Evolutionary conservation across 805 yeast genomes (phyloP).

Genomic region (Yarrowia divulgata): DNA sequence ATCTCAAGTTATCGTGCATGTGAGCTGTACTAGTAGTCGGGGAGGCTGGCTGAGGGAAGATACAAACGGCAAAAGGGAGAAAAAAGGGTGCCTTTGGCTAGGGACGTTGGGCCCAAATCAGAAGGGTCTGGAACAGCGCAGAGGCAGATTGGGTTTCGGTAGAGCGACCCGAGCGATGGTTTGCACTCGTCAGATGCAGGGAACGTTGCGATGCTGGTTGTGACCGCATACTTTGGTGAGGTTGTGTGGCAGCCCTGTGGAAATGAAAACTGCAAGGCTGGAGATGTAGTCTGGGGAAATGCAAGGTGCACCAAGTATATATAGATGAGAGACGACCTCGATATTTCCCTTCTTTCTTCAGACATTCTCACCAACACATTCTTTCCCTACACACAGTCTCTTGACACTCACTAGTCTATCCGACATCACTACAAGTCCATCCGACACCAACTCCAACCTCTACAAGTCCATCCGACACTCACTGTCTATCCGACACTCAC

Average conservation of each 20-base stretch:
- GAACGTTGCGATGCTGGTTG: constrained; percentile 12
- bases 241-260: constrained; percentile 3
- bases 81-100: neutral
- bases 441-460: neutral
- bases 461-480: constrained; percentile 25
- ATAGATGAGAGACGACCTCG: neutral
- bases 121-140: neutral
- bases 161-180: neutral
- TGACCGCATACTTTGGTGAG: constrained; percentile 9
- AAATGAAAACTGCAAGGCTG: neutral
- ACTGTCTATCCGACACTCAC: constrained; percentile 32
- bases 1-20: constrained; percentile 15
- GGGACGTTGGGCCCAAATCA: neutral
- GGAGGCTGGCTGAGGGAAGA: constrained; percentile 2
- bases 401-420: constrained; percentile 8
- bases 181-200: constrained; percentile 10
- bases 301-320: neutral
- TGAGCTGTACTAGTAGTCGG: neutral
- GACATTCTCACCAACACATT: neutral
- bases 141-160: constrained; percentile 17
- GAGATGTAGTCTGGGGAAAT: constrained; percentile 3
- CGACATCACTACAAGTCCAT: neutral
- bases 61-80: constrained; percentile 5
- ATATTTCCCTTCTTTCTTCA: neutral
- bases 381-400: constrained; percentile 14